A percentile compares a stretch with the other conserved stretches of the same genome.
These are phyloP conservation scores for Neospermospora avenae DNA, from an alignment of 2,329 filamentous ascomycete species.

Conservation along the genomic window DNA sequence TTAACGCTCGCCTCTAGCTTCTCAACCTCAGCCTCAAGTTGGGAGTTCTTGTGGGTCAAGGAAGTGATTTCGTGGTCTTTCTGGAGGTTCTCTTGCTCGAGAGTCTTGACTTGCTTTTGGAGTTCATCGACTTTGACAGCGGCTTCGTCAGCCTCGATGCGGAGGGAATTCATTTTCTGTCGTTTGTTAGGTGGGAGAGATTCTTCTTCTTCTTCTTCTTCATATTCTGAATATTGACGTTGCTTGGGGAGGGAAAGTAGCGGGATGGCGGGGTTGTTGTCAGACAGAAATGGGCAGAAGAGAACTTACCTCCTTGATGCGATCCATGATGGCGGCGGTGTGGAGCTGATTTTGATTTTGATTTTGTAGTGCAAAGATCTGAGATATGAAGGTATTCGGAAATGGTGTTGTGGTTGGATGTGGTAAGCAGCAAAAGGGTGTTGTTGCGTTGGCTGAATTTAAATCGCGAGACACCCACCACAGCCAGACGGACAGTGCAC, in stretches of 20 bases:
- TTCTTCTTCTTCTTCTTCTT: neutral
- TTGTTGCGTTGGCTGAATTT: neutral
- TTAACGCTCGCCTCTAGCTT: conserved; percentile 83
- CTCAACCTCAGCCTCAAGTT: conserved; percentile 87
- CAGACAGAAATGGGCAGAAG: conserved; percentile 8
- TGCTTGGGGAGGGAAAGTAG: neutral
- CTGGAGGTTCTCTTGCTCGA: conserved; percentile 91
- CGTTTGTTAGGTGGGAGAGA: neutral
- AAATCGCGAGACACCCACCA: too few relatives aligned
- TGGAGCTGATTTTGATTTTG: conserved; percentile 2
- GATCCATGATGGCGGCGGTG: conserved; percentile 62
- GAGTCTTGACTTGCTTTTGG: conserved; percentile 77
- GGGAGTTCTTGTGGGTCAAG: conserved; percentile 88
- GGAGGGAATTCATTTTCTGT: conserved; percentile 93
- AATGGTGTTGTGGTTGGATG: conserved; percentile 1
- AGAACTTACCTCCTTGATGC: conserved; percentile 79
- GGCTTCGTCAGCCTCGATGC: conserved; percentile 87
- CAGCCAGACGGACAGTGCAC: too few relatives aligned
- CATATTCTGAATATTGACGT: neutral
- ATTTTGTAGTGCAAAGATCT: neutral
- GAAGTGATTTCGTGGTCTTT: conserved; percentile 99
- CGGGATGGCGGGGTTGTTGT: conserved; percentile 32
- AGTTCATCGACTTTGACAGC: conserved; percentile 81
- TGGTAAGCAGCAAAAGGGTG: neutral
- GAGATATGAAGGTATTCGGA: neutral